A percentile compares a stretch with the other conserved stretches of the same genome.
These are phyloP conservation scores for Sporopachydermia lactativora DNA, from an alignment of 805 yeast genomes.

Conservation along the genomic window DNA sequence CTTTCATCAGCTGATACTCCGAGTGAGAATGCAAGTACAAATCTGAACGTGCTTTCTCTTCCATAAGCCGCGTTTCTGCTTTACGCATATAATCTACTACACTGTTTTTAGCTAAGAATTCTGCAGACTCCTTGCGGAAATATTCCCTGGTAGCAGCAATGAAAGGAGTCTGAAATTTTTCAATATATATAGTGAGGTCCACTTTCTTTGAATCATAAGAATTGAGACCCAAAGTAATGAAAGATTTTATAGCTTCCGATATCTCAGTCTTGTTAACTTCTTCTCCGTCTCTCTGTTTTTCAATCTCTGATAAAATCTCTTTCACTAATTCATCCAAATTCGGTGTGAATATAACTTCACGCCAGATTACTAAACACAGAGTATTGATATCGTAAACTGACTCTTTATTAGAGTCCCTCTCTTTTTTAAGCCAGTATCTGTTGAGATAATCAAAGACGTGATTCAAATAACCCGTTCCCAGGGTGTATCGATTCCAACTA, in stretches of 20 bases:
- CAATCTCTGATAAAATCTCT: conserved; percentile 66
- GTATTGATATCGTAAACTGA: conserved; percentile 88
- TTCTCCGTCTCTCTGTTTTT: conserved; percentile 66
- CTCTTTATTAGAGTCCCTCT: conserved; percentile 82
- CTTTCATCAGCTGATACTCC: conserved; percentile 58
- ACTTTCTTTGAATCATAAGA: conserved; percentile 78
- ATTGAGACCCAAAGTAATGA: conserved; percentile 84
- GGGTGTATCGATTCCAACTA: conserved; percentile 78
- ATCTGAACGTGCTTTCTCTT: conserved; percentile 68
- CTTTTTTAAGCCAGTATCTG: conserved; percentile 95
- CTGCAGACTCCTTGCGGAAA: conserved; percentile 53
- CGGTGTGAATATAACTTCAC: conserved; percentile 59
- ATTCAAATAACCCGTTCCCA: conserved; percentile 84
- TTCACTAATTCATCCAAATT: conserved; percentile 44
- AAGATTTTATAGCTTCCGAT: conserved; percentile 66
- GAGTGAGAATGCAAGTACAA: conserved; percentile 79
- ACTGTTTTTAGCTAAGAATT: conserved; percentile 55
- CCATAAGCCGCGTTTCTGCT: conserved; percentile 70
- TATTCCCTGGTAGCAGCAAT: conserved; percentile 41
- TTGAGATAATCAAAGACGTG: conserved; percentile 93
- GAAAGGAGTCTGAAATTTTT: conserved; percentile 65
- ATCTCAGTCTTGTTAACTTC: conserved; percentile 53
- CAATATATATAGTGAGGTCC: conserved; percentile 68
- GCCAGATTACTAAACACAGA: conserved; percentile 79
- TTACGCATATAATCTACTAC: conserved; percentile 84